Evolutionary conservation across 805 yeast genomes (phyloP), one percentile per base, ranked within the genome.

Genomic region (Blastobotrys peoriensis): DNA sequence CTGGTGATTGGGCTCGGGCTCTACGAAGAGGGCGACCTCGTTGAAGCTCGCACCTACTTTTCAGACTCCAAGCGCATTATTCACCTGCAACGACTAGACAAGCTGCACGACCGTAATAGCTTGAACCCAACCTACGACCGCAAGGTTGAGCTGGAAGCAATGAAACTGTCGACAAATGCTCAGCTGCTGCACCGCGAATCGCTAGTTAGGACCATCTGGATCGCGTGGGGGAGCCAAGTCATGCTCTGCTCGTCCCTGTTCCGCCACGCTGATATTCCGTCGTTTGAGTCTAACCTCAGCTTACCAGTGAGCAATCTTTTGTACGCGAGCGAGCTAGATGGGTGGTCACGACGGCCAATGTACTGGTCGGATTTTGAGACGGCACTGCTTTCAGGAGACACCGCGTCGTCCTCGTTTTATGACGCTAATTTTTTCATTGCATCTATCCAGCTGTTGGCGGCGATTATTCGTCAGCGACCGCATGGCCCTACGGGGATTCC

Each of bases 301-400:
- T n/a, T 40, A 19, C 43, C 43, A 9, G 38, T 40, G 3, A 19
- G 37, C 21, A 36, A 38, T n/a, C 30, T 8, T 3, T 18, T 38
- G 17, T 38, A 38, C 19, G 33, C 17, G n/a, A 20, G 18, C 15
- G 33, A 19, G 33, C 20, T 38, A 4, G 33, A 20, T 3, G 33
- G 34, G 20, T 38, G 41, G 41, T 27, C 23, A 13, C 33, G 35
- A 16, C 25, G 28, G 13, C 16, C 16, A 16, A n/a, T 38, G 34
- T 6, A n/a, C 5, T 38, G 41, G 41, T 38, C 41, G 10, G 41
- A 38, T 17, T 38, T 38, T 17, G 41, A 38, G 22, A 38, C 41
- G 10, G 41, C 25, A 10, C 6, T 38, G 41, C 41, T 38, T n/a
- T 13, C 17, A 16, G 17, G 22, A 13, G 22, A 17, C 17, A 21